A percentile compares a stretch with the other conserved stretches of the same genome.
These are phyloP conservation scores for Salisapilia sapeloensis DNA, from an alignment of 352 stramenopile species.

Conservation along the genomic window DNA sequence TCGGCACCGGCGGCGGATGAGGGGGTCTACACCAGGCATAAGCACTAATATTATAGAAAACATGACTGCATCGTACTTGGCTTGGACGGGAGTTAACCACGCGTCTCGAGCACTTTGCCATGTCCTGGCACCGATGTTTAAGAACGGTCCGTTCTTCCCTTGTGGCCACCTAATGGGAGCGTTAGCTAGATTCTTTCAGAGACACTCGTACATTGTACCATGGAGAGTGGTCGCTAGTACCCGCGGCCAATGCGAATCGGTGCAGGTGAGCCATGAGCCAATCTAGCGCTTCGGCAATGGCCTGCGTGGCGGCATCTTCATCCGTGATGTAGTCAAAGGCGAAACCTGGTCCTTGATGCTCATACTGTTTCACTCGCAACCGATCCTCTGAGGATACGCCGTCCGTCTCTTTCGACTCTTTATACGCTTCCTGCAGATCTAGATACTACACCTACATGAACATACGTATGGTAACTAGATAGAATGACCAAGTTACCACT, in stretches of 20 bases:
- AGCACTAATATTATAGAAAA: conserved; percentile 1
- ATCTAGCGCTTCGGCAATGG: conserved; percentile 71
- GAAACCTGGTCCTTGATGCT: conserved; percentile 64
- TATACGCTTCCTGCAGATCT: conserved; percentile 11
- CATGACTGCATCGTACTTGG: conserved; percentile 16
- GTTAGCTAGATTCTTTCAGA: background rate
- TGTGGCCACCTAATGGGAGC: conserved; percentile 44
- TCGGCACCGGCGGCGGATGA: conserved; percentile 40
- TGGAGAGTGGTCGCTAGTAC: conserved; percentile 62
- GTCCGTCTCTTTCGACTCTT: conserved; percentile 1
- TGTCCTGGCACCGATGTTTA: conserved; percentile 54
- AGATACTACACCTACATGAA: conserved; percentile 37
- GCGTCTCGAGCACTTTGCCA: conserved; percentile 57
- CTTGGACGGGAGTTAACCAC: conserved; percentile 58
- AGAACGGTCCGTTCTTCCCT: conserved; percentile 73
- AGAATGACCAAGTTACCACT: conserved; percentile 17
- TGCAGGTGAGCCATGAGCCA: conserved; percentile 74
- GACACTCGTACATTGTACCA: conserved; percentile 12
- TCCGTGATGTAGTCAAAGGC: conserved; percentile 81
- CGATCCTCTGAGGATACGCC: conserved; percentile 4
- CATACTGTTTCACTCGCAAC: conserved; percentile 28
- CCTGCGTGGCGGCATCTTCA: conserved; percentile 76
- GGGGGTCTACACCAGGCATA: conserved; percentile 24
- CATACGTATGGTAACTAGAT: conserved; percentile 1
- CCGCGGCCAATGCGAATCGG: conserved; percentile 52